A percentile compares a stretch with the other conserved stretches of the same genome.
phyloP scores from a whole-genome alignment of 2,329 filamentous ascomycete species.

The Fusarium chaquense region DNA sequence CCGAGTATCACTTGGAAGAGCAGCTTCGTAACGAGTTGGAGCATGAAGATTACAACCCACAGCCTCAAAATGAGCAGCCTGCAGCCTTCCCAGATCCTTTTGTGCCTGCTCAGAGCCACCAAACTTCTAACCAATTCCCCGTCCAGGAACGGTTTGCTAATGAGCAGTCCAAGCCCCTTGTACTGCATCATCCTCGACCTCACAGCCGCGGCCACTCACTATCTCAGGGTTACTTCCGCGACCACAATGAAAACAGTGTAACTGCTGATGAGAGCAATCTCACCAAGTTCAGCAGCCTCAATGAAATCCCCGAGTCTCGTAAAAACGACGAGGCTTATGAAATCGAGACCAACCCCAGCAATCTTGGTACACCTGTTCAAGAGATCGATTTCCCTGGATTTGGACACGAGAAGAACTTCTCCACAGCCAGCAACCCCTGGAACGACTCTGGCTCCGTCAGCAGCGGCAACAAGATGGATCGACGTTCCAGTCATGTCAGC shows the following conservation, averaged over 20 bases:
- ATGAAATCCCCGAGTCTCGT: slow-evolving; percentile 56
- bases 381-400: slow-evolving; percentile 61
- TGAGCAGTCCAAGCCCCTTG: slow-evolving; percentile 65
- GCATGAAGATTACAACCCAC: slow-evolving; percentile 80
- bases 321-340: slow-evolving; percentile 70
- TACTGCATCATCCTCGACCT: slow-evolving; percentile 79
- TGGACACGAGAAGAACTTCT: slow-evolving; percentile 67
- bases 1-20: slow-evolving; percentile 86
- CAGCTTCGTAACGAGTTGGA: slow-evolving; percentile 83
- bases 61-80: slow-evolving; percentile 56
- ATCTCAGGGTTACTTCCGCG: slow-evolving; percentile 73
- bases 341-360: slow-evolving; percentile 79
- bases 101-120: slow-evolving; percentile 54
- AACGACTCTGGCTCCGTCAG: slow-evolving; percentile 60
- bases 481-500: slow-evolving; percentile 69
- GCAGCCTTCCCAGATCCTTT: slow-evolving; percentile 41
- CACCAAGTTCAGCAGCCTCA: slow-evolving; percentile 53
- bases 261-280: slow-evolving; percentile 45
- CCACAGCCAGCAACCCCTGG: slow-evolving; percentile 73
- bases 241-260: slow-evolving; percentile 59
- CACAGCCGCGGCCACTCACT: slow-evolving; percentile 79
- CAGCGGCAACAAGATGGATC: slow-evolving; percentile 51
- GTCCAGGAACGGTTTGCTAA: slow-evolving; percentile 65
- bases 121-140: slow-evolving; percentile 63
- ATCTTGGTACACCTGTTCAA: slow-evolving; percentile 73